Conservation (phyloP, 176 grass and related monocot genomes). For the Elaeis guineensis region DNA sequence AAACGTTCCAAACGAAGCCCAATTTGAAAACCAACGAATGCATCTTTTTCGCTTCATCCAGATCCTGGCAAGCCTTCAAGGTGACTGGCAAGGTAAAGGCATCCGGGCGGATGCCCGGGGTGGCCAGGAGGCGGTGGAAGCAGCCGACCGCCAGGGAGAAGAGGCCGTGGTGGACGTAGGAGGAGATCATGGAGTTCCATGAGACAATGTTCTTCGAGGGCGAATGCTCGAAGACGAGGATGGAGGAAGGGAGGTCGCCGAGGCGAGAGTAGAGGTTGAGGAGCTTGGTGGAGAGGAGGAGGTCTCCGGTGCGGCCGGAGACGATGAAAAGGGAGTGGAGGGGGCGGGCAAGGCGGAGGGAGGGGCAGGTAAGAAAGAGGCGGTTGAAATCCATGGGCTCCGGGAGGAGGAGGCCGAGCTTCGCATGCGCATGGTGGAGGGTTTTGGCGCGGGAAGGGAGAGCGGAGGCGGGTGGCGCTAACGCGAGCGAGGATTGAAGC, state of each 20-base stretch:
- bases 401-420: background rate
- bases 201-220: slow-evolving; percentile 20
- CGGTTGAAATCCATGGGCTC: slow-evolving; percentile 12
- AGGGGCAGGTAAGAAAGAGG: slow-evolving; percentile 16
- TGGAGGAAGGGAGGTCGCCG: slow-evolving; percentile 19
- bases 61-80: slow-evolving; percentile 23
- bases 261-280: slow-evolving; percentile 29
- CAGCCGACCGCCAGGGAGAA: slow-evolving; percentile 12
- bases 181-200: slow-evolving; percentile 48
- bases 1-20: slow-evolving; percentile 37
- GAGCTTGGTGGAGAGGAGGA: slow-evolving; percentile 19
- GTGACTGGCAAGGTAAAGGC: slow-evolving; percentile 44
- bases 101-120: slow-evolving; percentile 29
- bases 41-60: slow-evolving; percentile 14
- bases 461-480: too few relatives aligned
- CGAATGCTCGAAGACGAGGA: slow-evolving; percentile 30
- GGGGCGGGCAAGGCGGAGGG: slow-evolving; percentile 35
- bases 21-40: slow-evolving; percentile 31
- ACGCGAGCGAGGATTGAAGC: too few relatives aligned
- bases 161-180: slow-evolving; percentile 32
- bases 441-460: too few relatives aligned
- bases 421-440: slow-evolving; percentile 19
- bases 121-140: slow-evolving; percentile 27
- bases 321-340: slow-evolving; percentile 43
- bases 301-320: slow-evolving; percentile 31